A percentile compares a stretch with the other conserved stretches of the same genome.
Conservation (phyloP, 768 basidiomycete genomes). For the Termitomyces sp. region DNA sequence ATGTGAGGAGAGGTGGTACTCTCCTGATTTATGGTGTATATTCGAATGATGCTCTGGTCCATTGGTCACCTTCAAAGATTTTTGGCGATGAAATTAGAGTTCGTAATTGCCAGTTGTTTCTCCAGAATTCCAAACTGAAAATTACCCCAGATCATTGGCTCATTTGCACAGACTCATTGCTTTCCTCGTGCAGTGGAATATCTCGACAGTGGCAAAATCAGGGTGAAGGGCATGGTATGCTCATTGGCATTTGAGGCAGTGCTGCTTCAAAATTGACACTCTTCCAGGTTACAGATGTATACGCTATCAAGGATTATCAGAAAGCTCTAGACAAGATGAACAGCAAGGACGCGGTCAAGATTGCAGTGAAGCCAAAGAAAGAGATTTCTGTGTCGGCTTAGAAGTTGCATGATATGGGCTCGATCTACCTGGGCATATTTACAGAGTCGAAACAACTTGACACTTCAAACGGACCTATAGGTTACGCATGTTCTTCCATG, state of each 20-base stretch:
- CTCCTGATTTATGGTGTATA: slow-evolving; percentile 78
- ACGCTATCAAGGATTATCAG: slow-evolving; percentile 57
- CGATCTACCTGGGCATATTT: too few relatives aligned
- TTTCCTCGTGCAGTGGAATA: slow-evolving; percentile 79
- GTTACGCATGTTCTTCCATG: too few relatives aligned
- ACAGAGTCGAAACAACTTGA: too few relatives aligned
- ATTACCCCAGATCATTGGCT: slow-evolving; percentile 61
- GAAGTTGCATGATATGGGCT: too few relatives aligned
- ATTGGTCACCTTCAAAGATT: slow-evolving; percentile 74
- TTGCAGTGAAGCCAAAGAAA: slow-evolving; percentile 40
- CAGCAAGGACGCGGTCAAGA: slow-evolving; percentile 49
- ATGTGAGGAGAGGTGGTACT: slow-evolving; percentile 69
- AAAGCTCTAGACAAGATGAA: slow-evolving; percentile 66
- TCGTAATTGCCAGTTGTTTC: background rate
- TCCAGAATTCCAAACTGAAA: background rate
- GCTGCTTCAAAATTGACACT: background rate
- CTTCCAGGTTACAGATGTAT: slow-evolving; percentile 49
- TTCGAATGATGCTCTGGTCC: slow-evolving; percentile 59
- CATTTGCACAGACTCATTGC: slow-evolving; percentile 73
- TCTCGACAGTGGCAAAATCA: slow-evolving; percentile 71
- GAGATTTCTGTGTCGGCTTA: background rate
- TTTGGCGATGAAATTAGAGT: slow-evolving; percentile 72
- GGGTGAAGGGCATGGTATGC: slow-evolving; percentile 47
- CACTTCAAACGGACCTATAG: too few relatives aligned
- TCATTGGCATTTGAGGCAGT: too few relatives aligned